Percentiles rank a stretch among this genome's conserved stretches.
Evolutionary conservation across 1,284 basidiomycete genomes (phyloP).

Genomic region (Polyporus tsugae): DNA sequence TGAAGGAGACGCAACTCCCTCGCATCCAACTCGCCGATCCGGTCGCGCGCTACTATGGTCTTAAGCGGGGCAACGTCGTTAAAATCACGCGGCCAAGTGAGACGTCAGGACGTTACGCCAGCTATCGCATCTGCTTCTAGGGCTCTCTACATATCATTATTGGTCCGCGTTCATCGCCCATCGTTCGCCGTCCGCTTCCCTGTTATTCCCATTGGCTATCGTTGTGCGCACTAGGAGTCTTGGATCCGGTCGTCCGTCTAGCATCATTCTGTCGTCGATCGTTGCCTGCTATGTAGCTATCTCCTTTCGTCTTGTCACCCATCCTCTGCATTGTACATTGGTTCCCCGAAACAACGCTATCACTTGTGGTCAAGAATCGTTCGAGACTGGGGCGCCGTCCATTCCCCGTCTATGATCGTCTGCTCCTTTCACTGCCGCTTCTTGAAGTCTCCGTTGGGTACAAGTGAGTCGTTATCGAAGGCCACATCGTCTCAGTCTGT

Average conservation of each 20-base stretch:
- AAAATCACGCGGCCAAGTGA: slow-evolving; percentile 98
- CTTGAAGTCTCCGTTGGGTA: neutral
- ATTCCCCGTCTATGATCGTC: neutral
- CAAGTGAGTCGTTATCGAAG: neutral
- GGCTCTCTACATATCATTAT: slow-evolving; percentile 26
- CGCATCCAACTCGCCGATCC: slow-evolving; percentile 97
- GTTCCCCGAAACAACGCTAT: slow-evolving; percentile 3
- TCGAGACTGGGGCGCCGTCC: neutral
- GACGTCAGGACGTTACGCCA: slow-evolving; percentile 95
- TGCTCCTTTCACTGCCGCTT: neutral
- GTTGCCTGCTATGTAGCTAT: slow-evolving; percentile 29
- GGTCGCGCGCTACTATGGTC: slow-evolving; percentile 97
- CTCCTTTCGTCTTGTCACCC: slow-evolving; percentile 20
- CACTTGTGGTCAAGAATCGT: slow-evolving; percentile 10
- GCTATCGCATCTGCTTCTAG: slow-evolving; percentile 90
- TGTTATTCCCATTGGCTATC: neutral
- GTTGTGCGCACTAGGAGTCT: neutral
- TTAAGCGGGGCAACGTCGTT: slow-evolving; percentile 95
- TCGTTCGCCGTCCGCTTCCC: slow-evolving; percentile 6
- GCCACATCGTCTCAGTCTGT: neutral
- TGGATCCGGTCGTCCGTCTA: slow-evolving; percentile 3
- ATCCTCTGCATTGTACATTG: slow-evolving; percentile 25
- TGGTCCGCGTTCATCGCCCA: slow-evolving; percentile 13
- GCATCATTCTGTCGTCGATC: slow-evolving; percentile 18
- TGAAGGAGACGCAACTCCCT: slow-evolving; percentile 98